A percentile compares a stretch with the other conserved stretches of the same genome.
phyloP scores from a whole-genome alignment of 2,329 filamentous ascomycete species.

The Chalaropsis thielavioides region DNA sequence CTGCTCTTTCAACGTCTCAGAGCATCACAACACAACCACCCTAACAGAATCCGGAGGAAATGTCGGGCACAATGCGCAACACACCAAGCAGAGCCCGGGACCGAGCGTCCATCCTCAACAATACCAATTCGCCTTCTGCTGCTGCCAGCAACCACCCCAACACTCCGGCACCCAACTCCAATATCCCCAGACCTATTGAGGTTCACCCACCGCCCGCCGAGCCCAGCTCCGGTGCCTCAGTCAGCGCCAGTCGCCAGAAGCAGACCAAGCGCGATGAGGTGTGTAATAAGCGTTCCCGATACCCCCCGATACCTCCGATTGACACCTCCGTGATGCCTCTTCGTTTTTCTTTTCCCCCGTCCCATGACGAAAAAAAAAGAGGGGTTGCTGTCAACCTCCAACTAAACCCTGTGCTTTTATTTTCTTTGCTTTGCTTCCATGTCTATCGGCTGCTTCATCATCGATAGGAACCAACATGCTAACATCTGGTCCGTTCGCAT shows the following conservation, averaged over 20 bases:
- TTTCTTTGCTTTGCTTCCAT: background rate
- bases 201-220: slow-evolving; percentile 48
- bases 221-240: slow-evolving; percentile 35
- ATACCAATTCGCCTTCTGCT: slow-evolving; percentile 1
- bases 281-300: slow-evolving; percentile 26
- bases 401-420: background rate
- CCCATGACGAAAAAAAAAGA: background rate
- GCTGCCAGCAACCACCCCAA: slow-evolving; percentile 33
- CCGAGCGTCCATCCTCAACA: slow-evolving; percentile 36
- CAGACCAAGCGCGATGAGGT: slow-evolving; percentile 98
- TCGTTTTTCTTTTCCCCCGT: background rate
- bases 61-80: slow-evolving; percentile 53
- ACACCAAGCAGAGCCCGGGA: slow-evolving; percentile 49
- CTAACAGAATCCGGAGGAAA: background rate
- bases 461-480: slow-evolving; percentile 7
- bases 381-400: background rate
- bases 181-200: slow-evolving; percentile 58
- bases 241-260: slow-evolving; percentile 90
- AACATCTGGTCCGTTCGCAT: slow-evolving; percentile 15
- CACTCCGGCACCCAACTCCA: slow-evolving; percentile 43
- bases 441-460: background rate
- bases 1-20: background rate
- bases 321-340: background rate
- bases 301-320: background rate
- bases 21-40: background rate